Evolutionary conservation across 2,329 filamentous ascomycete species (phyloP).

Genomic region (Epichloe festucae): DNA sequence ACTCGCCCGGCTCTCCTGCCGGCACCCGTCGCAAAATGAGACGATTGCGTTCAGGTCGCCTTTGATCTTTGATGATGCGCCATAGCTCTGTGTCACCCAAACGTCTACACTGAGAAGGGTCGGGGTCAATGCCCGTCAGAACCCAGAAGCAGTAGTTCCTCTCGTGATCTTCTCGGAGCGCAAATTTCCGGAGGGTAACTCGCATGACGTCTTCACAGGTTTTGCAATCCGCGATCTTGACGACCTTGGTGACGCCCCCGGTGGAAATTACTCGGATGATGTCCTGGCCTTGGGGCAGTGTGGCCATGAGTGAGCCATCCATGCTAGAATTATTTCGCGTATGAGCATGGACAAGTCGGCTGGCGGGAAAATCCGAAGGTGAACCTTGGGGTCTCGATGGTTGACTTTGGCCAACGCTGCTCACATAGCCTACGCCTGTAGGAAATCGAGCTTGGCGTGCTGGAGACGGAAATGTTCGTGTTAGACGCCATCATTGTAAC

Average conservation of each 20-base stretch:
- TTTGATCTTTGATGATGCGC: slow-evolving; percentile 78
- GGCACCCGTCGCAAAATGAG: slow-evolving; percentile 89
- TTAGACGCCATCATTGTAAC: slow-evolving; percentile 12
- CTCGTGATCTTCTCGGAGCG: slow-evolving; percentile 78
- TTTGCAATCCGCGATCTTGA: slow-evolving; percentile 84
- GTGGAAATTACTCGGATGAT: slow-evolving; percentile 90
- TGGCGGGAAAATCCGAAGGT: slow-evolving; percentile 46
- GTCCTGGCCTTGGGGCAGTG: slow-evolving; percentile 72
- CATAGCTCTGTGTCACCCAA: slow-evolving; percentile 80
- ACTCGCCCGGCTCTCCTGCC: slow-evolving; percentile 73
- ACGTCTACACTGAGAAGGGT: slow-evolving; percentile 67
- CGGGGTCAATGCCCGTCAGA: slow-evolving; percentile 70
- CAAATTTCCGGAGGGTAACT: slow-evolving; percentile 77
- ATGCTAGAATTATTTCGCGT: slow-evolving; percentile 71
- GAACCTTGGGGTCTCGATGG: slow-evolving; percentile 2
- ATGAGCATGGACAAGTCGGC: slow-evolving; percentile 53
- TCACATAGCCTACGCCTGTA: slow-evolving; percentile 33
- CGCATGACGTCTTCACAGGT: slow-evolving; percentile 88
- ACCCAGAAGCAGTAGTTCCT: slow-evolving; percentile 97
- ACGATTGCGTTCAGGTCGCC: slow-evolving; percentile 74
- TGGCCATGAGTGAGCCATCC: slow-evolving; percentile 76
- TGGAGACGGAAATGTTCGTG: slow-evolving; percentile 36
- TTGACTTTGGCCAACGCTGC: slow-evolving; percentile 34
- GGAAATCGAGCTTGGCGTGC: slow-evolving; percentile 43
- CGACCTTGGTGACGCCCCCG: slow-evolving; percentile 79